A percentile compares a stretch with the other conserved stretches of the same genome.
Evolutionary conservation across 2,329 filamentous ascomycete genomes (phyloP).

Genomic region (Alternaria sp.): DNA sequence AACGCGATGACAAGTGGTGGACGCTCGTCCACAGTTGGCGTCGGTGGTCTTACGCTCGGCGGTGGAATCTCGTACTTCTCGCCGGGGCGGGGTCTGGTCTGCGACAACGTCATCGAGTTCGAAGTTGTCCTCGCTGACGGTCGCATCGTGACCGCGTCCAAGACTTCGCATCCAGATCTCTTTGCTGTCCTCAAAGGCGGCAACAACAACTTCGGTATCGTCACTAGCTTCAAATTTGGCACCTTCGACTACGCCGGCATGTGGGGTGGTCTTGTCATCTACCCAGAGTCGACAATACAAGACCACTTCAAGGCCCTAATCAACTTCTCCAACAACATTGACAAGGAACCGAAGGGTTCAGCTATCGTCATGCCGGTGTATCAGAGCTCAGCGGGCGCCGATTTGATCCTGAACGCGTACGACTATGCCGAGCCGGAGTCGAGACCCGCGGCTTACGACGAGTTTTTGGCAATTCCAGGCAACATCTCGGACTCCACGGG

Average conservation of each 20-base stretch:
- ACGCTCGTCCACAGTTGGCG: constrained; percentile 31
- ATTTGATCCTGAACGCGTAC: constrained; percentile 30
- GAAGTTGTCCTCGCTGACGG: constrained; percentile 45
- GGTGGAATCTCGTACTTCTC: constrained; percentile 42
- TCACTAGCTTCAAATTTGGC: constrained; percentile 36
- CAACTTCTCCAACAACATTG: constrained; percentile 26
- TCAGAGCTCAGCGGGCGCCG: constrained; percentile 14
- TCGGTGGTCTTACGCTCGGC: constrained; percentile 34
- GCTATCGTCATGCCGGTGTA: constrained; percentile 29
- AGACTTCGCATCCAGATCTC: constrained; percentile 33
- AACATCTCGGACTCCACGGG: constrained; percentile 31
- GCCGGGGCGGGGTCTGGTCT: constrained; percentile 33
- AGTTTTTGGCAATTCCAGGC: constrained; percentile 33
- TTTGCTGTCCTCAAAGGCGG: constrained; percentile 44
- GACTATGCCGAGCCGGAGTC: constrained; percentile 27
- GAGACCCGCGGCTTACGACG: constrained; percentile 25
- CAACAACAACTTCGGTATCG: constrained; percentile 45
- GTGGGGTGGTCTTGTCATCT: constrained; percentile 46
- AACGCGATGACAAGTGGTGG: constrained; percentile 33
- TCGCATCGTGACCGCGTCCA: constrained; percentile 26
- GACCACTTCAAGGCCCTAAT: constrained; percentile 31
- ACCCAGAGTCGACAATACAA: constrained; percentile 22
- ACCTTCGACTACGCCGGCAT: constrained; percentile 31
- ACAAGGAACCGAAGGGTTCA: constrained; percentile 23
- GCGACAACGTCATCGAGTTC: constrained; percentile 42